Evolutionary conservation across 768 basidiomycete species (phyloP).

Genomic region (Suillus placidus): DNA sequence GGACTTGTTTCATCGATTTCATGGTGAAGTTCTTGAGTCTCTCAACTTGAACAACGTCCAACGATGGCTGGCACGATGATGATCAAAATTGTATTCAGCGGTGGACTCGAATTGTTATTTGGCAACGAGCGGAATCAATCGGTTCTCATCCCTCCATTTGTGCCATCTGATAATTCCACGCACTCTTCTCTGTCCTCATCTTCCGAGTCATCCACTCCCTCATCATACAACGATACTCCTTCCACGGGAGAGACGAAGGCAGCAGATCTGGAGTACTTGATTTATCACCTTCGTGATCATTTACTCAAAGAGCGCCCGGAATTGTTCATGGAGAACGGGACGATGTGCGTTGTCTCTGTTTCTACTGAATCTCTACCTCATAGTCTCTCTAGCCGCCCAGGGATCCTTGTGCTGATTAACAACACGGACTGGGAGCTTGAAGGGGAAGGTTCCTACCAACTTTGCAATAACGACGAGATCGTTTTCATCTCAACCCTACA

Average conservation of each 20-base stretch:
- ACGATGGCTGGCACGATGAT: slow-evolving; percentile 22
- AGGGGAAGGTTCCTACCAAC: slow-evolving; percentile 83
- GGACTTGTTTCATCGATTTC: neutral
- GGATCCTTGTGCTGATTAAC: slow-evolving; percentile 95
- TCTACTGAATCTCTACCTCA: slow-evolving; percentile 5
- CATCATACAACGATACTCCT: slow-evolving; percentile 5
- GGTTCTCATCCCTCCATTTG: slow-evolving; percentile 53
- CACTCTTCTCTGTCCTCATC: slow-evolving; percentile 8
- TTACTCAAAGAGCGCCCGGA: slow-evolving; percentile 84
- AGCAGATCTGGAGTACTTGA: slow-evolving; percentile 73
- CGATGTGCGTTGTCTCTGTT: slow-evolving; percentile 62
- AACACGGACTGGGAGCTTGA: slow-evolving; percentile 98
- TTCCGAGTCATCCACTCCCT: slow-evolving; percentile 11
- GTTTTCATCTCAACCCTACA: slow-evolving; percentile 97
- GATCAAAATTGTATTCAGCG: slow-evolving; percentile 77
- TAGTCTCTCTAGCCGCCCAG: slow-evolving; percentile 73
- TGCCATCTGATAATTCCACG: slow-evolving; percentile 42
- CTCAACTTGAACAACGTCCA: slow-evolving; percentile 10
- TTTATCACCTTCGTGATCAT: slow-evolving; percentile 75
- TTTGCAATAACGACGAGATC: slow-evolving; percentile 83
- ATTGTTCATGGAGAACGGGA: slow-evolving; percentile 84
- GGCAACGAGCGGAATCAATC: slow-evolving; percentile 63
- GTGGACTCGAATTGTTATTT: slow-evolving; percentile 87
- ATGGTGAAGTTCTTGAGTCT: neutral
- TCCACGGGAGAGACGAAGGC: slow-evolving; percentile 38